Evolutionary conservation across 108 stramenopile species (phyloP).

Genomic region (Fistulifera pelliculosa): DNA sequence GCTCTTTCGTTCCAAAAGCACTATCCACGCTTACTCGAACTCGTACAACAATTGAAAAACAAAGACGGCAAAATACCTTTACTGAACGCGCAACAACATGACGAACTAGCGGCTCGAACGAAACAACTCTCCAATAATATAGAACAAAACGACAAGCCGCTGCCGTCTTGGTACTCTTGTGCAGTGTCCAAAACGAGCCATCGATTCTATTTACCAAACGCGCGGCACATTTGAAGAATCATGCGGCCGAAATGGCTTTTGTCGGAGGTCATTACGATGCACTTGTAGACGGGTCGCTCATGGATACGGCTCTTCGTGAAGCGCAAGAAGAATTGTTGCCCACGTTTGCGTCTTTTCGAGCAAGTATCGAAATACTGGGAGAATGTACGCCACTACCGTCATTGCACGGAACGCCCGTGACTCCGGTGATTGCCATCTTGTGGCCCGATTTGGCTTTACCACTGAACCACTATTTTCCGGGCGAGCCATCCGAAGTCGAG

Average conservation of each 20-base stretch:
- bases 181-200: slow-evolving; percentile 58
- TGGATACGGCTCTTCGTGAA: slow-evolving; percentile 63
- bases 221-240: slow-evolving; percentile 48
- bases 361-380: slow-evolving; percentile 11
- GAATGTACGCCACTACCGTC: slow-evolving; percentile 48
- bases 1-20: too few relatives aligned
- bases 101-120: too few relatives aligned
- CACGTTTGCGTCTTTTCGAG: slow-evolving; percentile 2
- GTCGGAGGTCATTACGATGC: slow-evolving; percentile 74
- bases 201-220: slow-evolving; percentile 83
- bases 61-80: too few relatives aligned
- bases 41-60: too few relatives aligned
- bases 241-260: slow-evolving; percentile 77
- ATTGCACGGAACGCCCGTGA: slow-evolving; percentile 55
- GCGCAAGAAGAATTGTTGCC: slow-evolving; percentile 53
- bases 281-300: slow-evolving; percentile 23
- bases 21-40: too few relatives aligned
- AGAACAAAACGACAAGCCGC: slow-evolving; percentile 28
- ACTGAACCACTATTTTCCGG: slow-evolving; percentile 40
- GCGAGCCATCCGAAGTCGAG: slow-evolving; percentile 58
- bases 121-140: too few relatives aligned
- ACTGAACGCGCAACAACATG: too few relatives aligned
- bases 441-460: not conserved
- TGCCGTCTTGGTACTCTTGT: slow-evolving; percentile 74
- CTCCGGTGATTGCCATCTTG: slow-evolving; percentile 54